A percentile compares a stretch with the other conserved stretches of the same genome.
These are phyloP conservation scores for Sporothrix curviconia DNA, from an alignment of 2,329 filamentous ascomycete species.

Conservation along the genomic window DNA sequence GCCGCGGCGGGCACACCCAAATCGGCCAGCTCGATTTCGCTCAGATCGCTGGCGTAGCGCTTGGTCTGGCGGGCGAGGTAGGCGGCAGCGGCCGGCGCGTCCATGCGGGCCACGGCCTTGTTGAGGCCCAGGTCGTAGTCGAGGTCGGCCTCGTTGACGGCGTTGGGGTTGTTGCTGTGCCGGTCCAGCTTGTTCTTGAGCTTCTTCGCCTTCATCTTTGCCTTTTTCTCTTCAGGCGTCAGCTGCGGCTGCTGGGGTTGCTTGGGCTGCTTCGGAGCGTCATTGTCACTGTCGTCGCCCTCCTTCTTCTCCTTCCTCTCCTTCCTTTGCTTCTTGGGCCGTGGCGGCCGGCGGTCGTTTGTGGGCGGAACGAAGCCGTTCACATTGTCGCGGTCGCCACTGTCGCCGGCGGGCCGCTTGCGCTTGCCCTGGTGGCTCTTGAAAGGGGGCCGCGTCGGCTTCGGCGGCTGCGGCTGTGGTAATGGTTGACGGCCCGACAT, in stretches of 20 bases:
- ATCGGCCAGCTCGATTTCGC: constrained; percentile 76
- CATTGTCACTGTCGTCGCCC: background rate
- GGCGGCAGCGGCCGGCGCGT: constrained; percentile 75
- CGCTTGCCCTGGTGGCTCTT: constrained; percentile 12
- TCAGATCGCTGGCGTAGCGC: constrained; percentile 74
- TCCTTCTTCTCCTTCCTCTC: constrained; percentile 1
- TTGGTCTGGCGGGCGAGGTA: constrained; percentile 73
- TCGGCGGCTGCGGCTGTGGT: constrained; percentile 8
- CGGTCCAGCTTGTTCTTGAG: constrained; percentile 13
- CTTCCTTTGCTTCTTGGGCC: constrained; percentile 14
- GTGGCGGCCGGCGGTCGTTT: background rate
- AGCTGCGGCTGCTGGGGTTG: background rate
- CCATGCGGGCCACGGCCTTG: constrained; percentile 73
- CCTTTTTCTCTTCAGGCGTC: background rate
- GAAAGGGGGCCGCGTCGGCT: constrained; percentile 8
- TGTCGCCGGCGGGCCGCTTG: constrained; percentile 10
- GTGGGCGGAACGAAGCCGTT: constrained; percentile 1
- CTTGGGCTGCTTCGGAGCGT: too few relatives aligned
- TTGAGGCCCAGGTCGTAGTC: constrained; percentile 72
- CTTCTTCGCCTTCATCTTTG: constrained; percentile 11
- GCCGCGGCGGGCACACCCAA: constrained; percentile 61
- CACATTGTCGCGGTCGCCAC: constrained; percentile 1
- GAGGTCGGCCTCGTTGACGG: constrained; percentile 45
- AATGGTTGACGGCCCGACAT: constrained; percentile 13
- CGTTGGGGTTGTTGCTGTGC: constrained; percentile 19